A percentile compares a stretch with the other conserved stretches of the same genome.
phyloP scores from a whole-genome alignment of 73 alveolate species.

The Paramecium tetraurelia region DNA sequence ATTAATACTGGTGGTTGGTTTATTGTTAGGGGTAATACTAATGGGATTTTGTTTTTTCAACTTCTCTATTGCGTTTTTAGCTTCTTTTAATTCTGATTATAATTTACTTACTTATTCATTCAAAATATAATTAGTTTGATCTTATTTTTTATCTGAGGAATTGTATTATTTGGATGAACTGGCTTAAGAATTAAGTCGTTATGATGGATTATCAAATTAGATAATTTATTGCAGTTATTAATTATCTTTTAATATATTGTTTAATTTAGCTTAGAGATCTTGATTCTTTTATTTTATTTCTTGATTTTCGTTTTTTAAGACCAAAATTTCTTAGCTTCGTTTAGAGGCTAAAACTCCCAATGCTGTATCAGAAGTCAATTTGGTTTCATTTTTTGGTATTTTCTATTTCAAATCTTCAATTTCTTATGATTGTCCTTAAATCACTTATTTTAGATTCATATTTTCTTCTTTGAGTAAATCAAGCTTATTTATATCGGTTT shows the following conservation, averaged over 20 bases:
- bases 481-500: neutral
- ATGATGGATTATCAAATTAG: neutral
- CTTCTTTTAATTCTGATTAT: neutral
- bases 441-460: neutral
- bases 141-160: neutral
- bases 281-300: neutral
- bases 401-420: neutral
- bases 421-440: neutral
- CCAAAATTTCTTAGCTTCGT: conserved; percentile 6
- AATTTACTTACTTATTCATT: neutral
- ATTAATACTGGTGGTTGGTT: neutral
- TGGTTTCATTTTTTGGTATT: neutral
- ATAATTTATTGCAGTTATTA: neutral
- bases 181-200: neutral
- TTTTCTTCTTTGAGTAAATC: neutral
- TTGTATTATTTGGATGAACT: neutral
- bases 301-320: neutral
- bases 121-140: neutral
- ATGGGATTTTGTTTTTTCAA: neutral
- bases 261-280: neutral
- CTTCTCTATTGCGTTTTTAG: neutral
- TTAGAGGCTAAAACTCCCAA: conserved; percentile 4
- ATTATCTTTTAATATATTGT: neutral
- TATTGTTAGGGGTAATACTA: neutral
- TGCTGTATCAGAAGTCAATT: neutral